phyloP scores from a whole-genome alignment of 495 filamentous ascomycete species.

The Hypoxylon subgilvum region DNA sequence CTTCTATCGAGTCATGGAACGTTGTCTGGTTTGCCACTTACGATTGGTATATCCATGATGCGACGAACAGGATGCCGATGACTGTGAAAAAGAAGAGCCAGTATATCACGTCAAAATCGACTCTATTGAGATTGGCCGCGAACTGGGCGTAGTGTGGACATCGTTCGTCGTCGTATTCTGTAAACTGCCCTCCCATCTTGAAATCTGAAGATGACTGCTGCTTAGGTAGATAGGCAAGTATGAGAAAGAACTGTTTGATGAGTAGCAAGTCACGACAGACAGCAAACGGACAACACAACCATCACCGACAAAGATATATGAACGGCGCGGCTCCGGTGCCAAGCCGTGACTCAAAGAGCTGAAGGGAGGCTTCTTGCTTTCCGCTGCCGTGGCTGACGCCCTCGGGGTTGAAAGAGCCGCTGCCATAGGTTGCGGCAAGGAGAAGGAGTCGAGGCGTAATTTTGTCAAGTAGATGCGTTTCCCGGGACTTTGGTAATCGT shows the following conservation, averaged over 20 bases:
- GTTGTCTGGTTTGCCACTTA: slow-evolving; percentile 25
- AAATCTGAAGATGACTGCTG: neutral
- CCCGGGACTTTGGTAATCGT: neutral
- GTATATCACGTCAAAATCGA: slow-evolving; percentile 53
- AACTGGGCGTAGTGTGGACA: slow-evolving; percentile 56
- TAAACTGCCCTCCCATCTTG: slow-evolving; percentile 48
- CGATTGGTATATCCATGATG: slow-evolving; percentile 52
- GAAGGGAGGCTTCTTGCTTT: neutral
- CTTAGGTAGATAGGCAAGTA: slow-evolving; percentile 1
- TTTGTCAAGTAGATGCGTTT: neutral
- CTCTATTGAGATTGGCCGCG: slow-evolving; percentile 45
- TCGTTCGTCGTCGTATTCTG: slow-evolving; percentile 36
- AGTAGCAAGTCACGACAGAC: neutral
- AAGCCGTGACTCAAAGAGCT: neutral
- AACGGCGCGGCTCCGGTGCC: neutral
- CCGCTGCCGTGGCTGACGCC: slow-evolving; percentile 4
- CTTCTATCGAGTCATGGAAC: neutral
- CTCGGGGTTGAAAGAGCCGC: neutral
- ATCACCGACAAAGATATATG: neutral
- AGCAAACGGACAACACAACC: neutral
- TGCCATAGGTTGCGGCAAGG: neutral
- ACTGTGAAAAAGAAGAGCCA: slow-evolving; percentile 53
- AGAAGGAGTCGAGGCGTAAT: neutral
- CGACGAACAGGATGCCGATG: slow-evolving; percentile 46
- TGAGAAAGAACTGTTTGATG: neutral